Evolutionary conservation across 257 asterid species (phyloP).

Genomic region (Ilex asprella): DNA sequence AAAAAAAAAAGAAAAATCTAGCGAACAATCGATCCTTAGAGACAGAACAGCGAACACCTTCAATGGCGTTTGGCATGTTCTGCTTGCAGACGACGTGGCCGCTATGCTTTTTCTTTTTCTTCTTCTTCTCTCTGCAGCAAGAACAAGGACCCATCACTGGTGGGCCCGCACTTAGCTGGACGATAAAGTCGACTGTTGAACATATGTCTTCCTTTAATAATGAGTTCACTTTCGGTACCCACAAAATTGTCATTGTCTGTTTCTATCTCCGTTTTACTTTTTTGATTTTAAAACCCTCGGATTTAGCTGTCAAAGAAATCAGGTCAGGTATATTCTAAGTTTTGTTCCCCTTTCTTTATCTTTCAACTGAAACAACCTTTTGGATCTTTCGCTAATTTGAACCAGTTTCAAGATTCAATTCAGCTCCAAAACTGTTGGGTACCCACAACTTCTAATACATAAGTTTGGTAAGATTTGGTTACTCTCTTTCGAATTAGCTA

Average conservation of each 20-base stretch:
- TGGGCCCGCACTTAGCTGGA: constrained; percentile 21
- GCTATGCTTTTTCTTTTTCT: background rate
- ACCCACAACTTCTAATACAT: background rate
- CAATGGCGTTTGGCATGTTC: background rate
- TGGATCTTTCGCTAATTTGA: background rate
- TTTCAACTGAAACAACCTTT: background rate
- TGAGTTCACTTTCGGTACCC: constrained; percentile 12
- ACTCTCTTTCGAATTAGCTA: background rate
- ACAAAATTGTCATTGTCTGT: constrained; percentile 1
- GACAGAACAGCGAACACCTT: no score
- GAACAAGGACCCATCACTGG: background rate
- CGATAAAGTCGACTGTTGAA: constrained; percentile 1
- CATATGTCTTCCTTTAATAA: background rate
- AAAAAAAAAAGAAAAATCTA: no score
- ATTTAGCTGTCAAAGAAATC: background rate
- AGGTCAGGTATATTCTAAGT: background rate
- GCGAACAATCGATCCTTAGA: no score
- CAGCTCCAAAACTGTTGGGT: background rate
- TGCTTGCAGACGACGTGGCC: background rate
- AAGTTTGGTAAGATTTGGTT: background rate
- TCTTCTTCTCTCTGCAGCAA: background rate
- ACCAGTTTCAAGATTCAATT: background rate
- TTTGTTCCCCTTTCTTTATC: constrained; percentile 4
- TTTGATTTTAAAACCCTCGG: background rate
- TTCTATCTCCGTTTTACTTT: background rate